Evolutionary conservation across 257 asterid genomes (phyloP), one percentile per base, ranked within the genome.

Genomic region (Solanum dulcamara): DNA sequence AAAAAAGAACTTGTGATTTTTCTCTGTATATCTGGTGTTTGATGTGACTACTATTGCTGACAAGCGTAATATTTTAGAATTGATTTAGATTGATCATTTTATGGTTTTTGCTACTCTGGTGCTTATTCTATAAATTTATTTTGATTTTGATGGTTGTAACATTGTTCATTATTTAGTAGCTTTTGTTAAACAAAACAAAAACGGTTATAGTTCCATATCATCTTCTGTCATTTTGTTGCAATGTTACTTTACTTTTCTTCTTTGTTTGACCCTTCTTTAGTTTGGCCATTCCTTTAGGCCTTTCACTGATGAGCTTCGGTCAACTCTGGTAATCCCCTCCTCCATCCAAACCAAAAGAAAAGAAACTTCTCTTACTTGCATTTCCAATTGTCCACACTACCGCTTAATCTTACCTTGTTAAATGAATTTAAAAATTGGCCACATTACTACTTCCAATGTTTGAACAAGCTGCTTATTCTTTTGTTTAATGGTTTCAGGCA

Each of bases 401-500:
- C 75, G 32, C 13, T 67, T 32, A 30, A 30, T 66, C 13, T 67
- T 7, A 15, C 44, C 10, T 32, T 32, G 15, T 17, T 2, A 30
- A 20, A 67, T 0, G 7, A 7, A 24, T 22, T 10, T 3, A 6
- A 38, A 18, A 20, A 8, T 2, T 28, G 62, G 28, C 15, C 62
- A 17, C 18, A 26, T 77, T 26, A 77, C 64, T 42, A 46, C 62
- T 15, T 77, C 64, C 17, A 46, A 46, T 77, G 28, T 48, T 77
- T 5, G 64, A 77, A 77, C 83, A 30, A 77, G 62, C 64, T 48
- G 28, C 62, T 72, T 38, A 46, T 28, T 46, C 9, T 48, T 77
- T 77, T 48, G 83, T 33, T 32, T 81, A 62, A 5, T 84, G 9
- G 30, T 88, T 87, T 70, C 90, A 87, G 93, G 89, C 66, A 85